phyloP scores from a whole-genome alignment of 371 early-diverging fungal species.

The Capillidium heterosporum region DNA sequence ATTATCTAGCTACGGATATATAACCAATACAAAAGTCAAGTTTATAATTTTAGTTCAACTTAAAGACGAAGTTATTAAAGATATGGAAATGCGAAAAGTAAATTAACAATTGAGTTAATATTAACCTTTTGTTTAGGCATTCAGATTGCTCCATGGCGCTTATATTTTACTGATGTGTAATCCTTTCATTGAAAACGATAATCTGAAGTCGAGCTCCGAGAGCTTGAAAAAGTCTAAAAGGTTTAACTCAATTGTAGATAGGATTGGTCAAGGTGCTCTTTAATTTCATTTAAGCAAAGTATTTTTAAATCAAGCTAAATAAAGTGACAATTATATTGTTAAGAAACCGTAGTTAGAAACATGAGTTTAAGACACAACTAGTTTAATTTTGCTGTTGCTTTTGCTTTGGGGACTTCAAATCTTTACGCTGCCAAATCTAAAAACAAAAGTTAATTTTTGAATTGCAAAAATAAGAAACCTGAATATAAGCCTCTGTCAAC shows the following conservation, averaged over 20 bases:
- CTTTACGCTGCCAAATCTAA: slow-evolving; percentile 10
- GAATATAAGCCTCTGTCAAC: slow-evolving; percentile 82
- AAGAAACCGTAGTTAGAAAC: not conserved
- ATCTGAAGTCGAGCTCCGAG: too few relatives aligned
- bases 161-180: not conserved
- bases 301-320: not conserved
- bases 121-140: not conserved
- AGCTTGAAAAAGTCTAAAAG: too few relatives aligned
- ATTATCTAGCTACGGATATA: slow-evolving; percentile 3
- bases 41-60: slow-evolving; percentile 1
- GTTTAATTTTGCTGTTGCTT: not conserved
- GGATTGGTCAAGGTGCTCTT: too few relatives aligned
- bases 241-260: too few relatives aligned
- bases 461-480: slow-evolving; percentile 24
- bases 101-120: not conserved
- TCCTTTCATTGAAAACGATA: not conserved
- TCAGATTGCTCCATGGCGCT: not conserved
- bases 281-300: not conserved
- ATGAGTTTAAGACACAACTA: not conserved
- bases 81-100: slow-evolving; percentile 4
- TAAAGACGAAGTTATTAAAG: slow-evolving; percentile 4
- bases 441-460: not conserved
- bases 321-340: too few relatives aligned
- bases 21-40: slow-evolving; percentile 1
- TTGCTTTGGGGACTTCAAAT: not conserved